Conservation (phyloP, 2,329 filamentous ascomycete species). For the Fusarium caatingaense region DNA sequence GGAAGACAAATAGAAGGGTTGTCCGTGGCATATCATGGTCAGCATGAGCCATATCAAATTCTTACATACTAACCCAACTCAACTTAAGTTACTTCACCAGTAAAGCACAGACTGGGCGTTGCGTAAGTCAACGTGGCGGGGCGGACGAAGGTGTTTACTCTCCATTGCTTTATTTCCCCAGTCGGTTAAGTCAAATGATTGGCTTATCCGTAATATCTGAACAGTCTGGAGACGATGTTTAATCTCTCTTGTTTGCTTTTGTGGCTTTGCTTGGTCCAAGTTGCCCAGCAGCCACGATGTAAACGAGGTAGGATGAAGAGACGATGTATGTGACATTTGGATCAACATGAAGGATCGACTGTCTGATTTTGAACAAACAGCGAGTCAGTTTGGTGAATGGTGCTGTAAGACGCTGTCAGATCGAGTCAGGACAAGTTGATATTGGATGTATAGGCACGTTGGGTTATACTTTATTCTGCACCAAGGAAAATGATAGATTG, state of each 20-base stretch:
- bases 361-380: neutral
- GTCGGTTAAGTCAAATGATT: constrained; percentile 7
- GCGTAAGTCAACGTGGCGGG: constrained; percentile 29
- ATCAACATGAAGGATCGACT: constrained; percentile 21
- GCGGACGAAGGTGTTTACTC: constrained; percentile 4
- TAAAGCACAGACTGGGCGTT: constrained; percentile 21
- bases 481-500: neutral
- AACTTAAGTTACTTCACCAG: neutral
- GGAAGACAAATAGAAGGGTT: neutral
- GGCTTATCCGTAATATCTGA: constrained; percentile 13
- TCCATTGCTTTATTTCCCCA: neutral
- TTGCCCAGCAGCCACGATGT: constrained; percentile 21
- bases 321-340: constrained; percentile 18
- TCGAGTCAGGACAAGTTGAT: neutral
- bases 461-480: neutral
- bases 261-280: constrained; percentile 16
- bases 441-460: no score
- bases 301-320: neutral
- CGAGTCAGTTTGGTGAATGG: neutral
- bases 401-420: neutral
- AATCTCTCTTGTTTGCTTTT: constrained; percentile 9
- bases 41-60: neutral
- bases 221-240: neutral
- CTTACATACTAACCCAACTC: neutral
- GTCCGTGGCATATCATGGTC: neutral